Evolutionary conservation across 2,329 filamentous ascomycete genomes (phyloP).

Genomic region (Apiospora kogelbergensis): DNA sequence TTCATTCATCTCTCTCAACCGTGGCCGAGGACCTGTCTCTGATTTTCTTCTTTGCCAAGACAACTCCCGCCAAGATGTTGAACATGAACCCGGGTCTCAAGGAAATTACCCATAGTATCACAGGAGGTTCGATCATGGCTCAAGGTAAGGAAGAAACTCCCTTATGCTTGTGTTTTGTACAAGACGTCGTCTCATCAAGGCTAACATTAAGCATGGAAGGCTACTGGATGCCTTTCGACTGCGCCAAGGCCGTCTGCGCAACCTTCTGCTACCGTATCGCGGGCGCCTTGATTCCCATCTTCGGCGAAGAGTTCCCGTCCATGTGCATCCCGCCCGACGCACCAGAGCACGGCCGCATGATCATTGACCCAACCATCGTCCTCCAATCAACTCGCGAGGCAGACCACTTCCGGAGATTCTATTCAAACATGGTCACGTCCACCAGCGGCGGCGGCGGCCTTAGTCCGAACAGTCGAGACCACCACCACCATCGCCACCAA

Average conservation of each 20-base stretch:
- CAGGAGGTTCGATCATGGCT: conserved; percentile 83
- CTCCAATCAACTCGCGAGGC: conserved; percentile 51
- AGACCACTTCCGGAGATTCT: conserved; percentile 38
- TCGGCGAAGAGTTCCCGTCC: conserved; percentile 77
- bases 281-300: conserved; percentile 83
- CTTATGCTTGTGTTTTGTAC: background rate
- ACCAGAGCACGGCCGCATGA: conserved; percentile 65
- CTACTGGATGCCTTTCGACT: conserved; percentile 94
- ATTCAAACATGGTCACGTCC: conserved; percentile 26
- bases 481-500: conserved; percentile 16
- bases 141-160: conserved; percentile 68
- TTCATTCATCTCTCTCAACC: conserved; percentile 18
- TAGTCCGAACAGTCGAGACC: conserved; percentile 17
- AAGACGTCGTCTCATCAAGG: conserved; percentile 8
- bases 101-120: conserved; percentile 92
- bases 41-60: conserved; percentile 50
- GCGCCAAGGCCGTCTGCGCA: conserved; percentile 81
- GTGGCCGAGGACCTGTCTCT: conserved; percentile 12
- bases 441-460: conserved; percentile 13
- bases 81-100: conserved; percentile 76
- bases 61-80: conserved; percentile 81
- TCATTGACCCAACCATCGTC: conserved; percentile 60
- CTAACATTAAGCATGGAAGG: conserved; percentile 48
- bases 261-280: conserved; percentile 89
- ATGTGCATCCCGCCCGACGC: conserved; percentile 67